These are phyloP conservation scores for Starmerella apis DNA, from an alignment of 805 yeast species.

Conservation along the genomic window DNA sequence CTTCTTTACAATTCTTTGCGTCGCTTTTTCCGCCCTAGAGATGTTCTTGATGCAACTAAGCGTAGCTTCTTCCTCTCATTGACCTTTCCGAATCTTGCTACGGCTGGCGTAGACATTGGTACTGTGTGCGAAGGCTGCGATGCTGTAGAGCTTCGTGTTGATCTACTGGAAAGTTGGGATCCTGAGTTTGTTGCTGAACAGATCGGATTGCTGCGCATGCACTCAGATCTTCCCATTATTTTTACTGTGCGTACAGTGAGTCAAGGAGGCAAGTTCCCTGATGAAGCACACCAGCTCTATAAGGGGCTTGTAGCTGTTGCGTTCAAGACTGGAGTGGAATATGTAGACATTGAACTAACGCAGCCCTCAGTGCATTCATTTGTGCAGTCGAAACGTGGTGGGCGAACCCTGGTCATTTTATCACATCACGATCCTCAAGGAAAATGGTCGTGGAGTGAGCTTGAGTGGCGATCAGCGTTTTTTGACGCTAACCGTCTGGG, in stretches of 20 bases:
- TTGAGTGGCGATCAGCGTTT: slow-evolving; percentile 67
- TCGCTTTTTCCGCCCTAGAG: slow-evolving; percentile 41
- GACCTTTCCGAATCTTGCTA: slow-evolving; percentile 50
- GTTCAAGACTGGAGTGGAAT: slow-evolving; percentile 67
- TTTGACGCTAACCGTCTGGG: slow-evolving; percentile 53
- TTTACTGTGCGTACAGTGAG: slow-evolving; percentile 66
- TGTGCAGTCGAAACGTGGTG: slow-evolving; percentile 43
- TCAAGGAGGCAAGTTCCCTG: slow-evolving; percentile 79
- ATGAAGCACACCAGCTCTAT: slow-evolving; percentile 41
- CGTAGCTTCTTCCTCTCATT: slow-evolving; percentile 61
- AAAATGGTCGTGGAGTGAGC: slow-evolving; percentile 48
- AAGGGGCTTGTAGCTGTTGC: slow-evolving; percentile 49
- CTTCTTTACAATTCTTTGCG: slow-evolving; percentile 51
- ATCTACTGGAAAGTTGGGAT: slow-evolving; percentile 44
- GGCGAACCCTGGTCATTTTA: slow-evolving; percentile 63
- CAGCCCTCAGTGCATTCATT: slow-evolving; percentile 38
- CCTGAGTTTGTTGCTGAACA: slow-evolving; percentile 57
- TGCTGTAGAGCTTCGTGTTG: slow-evolving; percentile 79
- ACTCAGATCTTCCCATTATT: slow-evolving; percentile 60
- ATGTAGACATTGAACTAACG: slow-evolving; percentile 67
- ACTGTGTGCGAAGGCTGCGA: slow-evolving; percentile 56
- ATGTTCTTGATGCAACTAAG: slow-evolving; percentile 35
- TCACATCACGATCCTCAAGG: slow-evolving; percentile 72
- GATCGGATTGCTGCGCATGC: slow-evolving; percentile 55
- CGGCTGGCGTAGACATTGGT: slow-evolving; percentile 26